Evolutionary conservation across 805 yeast species (phyloP).

Genomic region (Candida nemodendra): DNA sequence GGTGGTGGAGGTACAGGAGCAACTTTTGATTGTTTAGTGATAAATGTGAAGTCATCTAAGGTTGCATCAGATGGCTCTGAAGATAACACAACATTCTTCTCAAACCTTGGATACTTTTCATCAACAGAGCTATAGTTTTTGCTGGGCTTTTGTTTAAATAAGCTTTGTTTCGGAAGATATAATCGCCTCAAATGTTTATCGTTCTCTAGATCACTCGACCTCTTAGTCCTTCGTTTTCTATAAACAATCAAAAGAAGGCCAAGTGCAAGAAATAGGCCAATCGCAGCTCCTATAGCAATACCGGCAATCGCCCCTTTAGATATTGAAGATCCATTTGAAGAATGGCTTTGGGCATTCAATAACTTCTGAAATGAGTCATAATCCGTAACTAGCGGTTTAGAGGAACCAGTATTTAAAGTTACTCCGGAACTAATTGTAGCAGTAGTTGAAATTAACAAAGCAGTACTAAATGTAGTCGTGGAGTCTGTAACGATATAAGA

Average conservation of each 20-base stretch:
- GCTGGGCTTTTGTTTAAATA: neutral
- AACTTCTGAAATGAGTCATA: constrained; percentile 15
- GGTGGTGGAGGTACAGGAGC: constrained; percentile 21
- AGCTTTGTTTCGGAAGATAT: neutral
- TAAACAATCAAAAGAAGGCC: constrained; percentile 15
- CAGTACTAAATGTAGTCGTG: constrained; percentile 26
- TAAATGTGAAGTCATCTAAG: neutral
- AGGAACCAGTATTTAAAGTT: constrained; percentile 15
- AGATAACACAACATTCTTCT: neutral
- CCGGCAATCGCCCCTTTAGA: constrained; percentile 31
- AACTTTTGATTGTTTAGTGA: constrained; percentile 2
- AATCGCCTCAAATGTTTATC: neutral
- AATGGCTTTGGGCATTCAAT: neutral
- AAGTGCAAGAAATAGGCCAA: constrained; percentile 19
- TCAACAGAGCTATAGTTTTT: neutral
- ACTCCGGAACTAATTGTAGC: constrained; percentile 13
- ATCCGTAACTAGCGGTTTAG: constrained; percentile 31
- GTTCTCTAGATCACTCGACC: constrained; percentile 1
- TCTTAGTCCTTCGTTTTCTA: constrained; percentile 7
- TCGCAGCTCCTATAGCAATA: constrained; percentile 26
- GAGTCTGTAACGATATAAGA: constrained; percentile 29
- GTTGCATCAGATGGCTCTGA: neutral
- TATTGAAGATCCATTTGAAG: constrained; percentile 8
- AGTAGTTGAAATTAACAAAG: constrained; percentile 20
- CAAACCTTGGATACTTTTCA: neutral